Evolutionary conservation across 2,329 filamentous ascomycete species (phyloP).

Genomic region (Colletotrichum sp.): DNA sequence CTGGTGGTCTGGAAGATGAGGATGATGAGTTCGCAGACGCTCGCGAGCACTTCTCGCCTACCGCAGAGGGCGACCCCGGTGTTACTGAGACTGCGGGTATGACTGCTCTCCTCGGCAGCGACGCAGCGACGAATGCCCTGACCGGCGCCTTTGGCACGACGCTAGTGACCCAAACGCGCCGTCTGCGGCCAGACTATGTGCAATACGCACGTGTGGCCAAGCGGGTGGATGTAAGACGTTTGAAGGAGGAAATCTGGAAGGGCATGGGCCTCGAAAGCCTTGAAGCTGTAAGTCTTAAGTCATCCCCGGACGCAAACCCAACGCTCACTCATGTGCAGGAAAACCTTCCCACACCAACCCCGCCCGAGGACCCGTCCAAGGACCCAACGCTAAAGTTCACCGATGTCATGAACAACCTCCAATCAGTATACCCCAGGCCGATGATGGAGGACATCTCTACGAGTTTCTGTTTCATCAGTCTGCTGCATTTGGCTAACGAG

Average conservation of each 20-base stretch:
- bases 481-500: slow-evolving; percentile 91
- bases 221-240: slow-evolving; percentile 71
- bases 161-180: slow-evolving; percentile 67
- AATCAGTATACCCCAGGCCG: slow-evolving; percentile 83
- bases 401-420: slow-evolving; percentile 86
- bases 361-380: slow-evolving; percentile 35
- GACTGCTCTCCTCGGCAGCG: slow-evolving; percentile 55
- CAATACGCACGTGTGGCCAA: slow-evolving; percentile 74
- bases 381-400: slow-evolving; percentile 80
- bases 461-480: slow-evolving; percentile 89
- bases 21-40: slow-evolving; percentile 84
- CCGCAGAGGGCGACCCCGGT: slow-evolving; percentile 54
- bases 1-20: slow-evolving; percentile 61
- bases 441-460: slow-evolving; percentile 95
- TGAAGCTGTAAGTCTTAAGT: slow-evolving; percentile 40
- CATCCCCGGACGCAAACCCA: not conserved
- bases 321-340: not conserved
- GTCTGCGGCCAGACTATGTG: slow-evolving; percentile 71
- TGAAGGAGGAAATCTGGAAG: slow-evolving; percentile 76
- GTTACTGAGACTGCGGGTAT: slow-evolving; percentile 52
- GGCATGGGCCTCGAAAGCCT: slow-evolving; percentile 61
- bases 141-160: slow-evolving; percentile 66
- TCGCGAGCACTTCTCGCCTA: slow-evolving; percentile 77
- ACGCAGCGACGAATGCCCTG: slow-evolving; percentile 51
- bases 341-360: slow-evolving; percentile 26